phyloP scores from a whole-genome alignment of 2,329 filamentous ascomycete genomes.

The Paecilomyces formosus region DNA sequence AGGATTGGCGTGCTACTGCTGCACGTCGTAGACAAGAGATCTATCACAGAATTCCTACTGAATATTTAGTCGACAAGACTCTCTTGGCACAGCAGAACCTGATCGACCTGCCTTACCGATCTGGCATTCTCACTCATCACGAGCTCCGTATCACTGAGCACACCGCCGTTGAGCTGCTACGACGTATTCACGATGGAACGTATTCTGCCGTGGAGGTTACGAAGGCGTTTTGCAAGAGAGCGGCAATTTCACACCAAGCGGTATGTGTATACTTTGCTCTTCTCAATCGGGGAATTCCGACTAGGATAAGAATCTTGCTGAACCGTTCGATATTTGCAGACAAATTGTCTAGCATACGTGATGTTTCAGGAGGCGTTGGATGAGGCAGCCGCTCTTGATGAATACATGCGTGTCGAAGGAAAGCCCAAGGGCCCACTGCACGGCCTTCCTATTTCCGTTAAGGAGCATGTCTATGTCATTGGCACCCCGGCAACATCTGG shows the following conservation, averaged over 20 bases:
- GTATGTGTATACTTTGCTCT: constrained; percentile 1
- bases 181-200: not conserved
- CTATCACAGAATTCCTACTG: not conserved
- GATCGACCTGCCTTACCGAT: not conserved
- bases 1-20: not conserved
- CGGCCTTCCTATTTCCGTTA: constrained; percentile 47
- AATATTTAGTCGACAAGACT: not conserved
- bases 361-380: constrained; percentile 15
- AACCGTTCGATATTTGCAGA: constrained; percentile 1
- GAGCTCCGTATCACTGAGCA: constrained; percentile 5
- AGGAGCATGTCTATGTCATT: constrained; percentile 53
- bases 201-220: constrained; percentile 5
- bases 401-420: constrained; percentile 14
- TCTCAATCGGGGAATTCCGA: too few species aligned
- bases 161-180: constrained; percentile 4
- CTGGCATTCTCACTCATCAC: not conserved
- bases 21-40: not conserved
- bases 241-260: constrained; percentile 20
- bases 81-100: not conserved
- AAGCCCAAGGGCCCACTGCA: constrained; percentile 40
- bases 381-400: constrained; percentile 12
- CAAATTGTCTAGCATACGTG: constrained; percentile 16
- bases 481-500: constrained; percentile 50
- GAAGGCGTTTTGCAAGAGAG: constrained; percentile 41
- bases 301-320: not conserved